phyloP scores from a whole-genome alignment of 805 yeast genomes.

The Candida verbasci region DNA sequence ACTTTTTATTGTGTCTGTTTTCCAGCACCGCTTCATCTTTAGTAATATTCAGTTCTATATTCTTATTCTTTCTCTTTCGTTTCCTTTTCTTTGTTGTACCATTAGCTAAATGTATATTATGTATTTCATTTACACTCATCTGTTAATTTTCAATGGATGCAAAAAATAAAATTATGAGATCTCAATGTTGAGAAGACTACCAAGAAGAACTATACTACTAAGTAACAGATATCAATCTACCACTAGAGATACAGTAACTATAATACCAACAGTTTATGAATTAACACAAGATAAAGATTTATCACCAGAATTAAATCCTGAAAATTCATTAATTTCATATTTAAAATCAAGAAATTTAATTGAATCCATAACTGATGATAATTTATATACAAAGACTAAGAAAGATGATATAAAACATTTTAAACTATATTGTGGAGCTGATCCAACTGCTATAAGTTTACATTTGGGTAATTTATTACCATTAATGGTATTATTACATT shows the following conservation, averaged over 20 bases:
- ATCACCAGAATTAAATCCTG: slow-evolving; percentile 19
- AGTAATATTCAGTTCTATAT: background rate
- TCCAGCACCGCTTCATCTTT: background rate
- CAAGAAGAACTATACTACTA: background rate
- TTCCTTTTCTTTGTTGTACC: slow-evolving; percentile 15
- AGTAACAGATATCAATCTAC: slow-evolving; percentile 6
- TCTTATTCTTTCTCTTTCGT: slow-evolving; percentile 28
- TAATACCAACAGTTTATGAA: slow-evolving; percentile 32
- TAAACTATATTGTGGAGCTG: slow-evolving; percentile 89
- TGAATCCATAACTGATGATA: slow-evolving; percentile 36
- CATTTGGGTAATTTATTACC: slow-evolving; percentile 93
- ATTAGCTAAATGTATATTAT: too few relatives aligned
- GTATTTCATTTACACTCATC: too few relatives aligned
- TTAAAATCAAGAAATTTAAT: slow-evolving; percentile 33
- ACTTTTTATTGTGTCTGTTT: slow-evolving; percentile 19
- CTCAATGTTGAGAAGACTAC: background rate
- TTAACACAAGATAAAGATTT: slow-evolving; percentile 15
- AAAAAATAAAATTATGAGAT: slow-evolving; percentile 5
- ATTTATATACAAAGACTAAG: slow-evolving; percentile 28
- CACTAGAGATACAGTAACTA: slow-evolving; percentile 23
- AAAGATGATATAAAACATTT: slow-evolving; percentile 30
- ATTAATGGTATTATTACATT: slow-evolving; percentile 77
- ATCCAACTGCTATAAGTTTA: slow-evolving; percentile 85
- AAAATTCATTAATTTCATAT: slow-evolving; percentile 30
- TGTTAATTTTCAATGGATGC: background rate